Percentiles rank a stretch among this genome's conserved stretches.
These are phyloP conservation scores for Hypsizygus marmoreus DNA, from an alignment of 768 basidiomycete species.

Conservation along the genomic window DNA sequence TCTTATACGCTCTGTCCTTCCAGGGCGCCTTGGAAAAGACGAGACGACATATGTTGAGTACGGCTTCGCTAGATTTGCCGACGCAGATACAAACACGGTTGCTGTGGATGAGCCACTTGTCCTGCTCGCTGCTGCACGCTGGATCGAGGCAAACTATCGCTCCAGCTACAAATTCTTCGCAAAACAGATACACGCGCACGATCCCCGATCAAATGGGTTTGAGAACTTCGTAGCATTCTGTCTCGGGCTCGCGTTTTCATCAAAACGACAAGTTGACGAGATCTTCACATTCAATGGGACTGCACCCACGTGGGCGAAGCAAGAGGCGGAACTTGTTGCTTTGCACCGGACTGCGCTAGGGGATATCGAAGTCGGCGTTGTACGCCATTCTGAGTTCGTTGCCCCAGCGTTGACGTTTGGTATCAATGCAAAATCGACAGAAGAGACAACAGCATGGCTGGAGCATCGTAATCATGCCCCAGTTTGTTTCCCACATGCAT, in stretches of 20 bases:
- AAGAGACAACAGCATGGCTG: constrained; percentile 37
- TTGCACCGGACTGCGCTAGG: constrained; percentile 26
- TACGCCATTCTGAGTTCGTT: constrained; percentile 26
- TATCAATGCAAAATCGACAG: constrained; percentile 35
- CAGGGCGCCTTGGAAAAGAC: constrained; percentile 37
- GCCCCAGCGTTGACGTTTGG: constrained; percentile 42
- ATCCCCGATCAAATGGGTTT: constrained; percentile 40
- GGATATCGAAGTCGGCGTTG: constrained; percentile 28
- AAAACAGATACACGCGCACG: constrained; percentile 33
- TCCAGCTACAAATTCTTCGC: constrained; percentile 40
- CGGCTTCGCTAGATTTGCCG: constrained; percentile 46
- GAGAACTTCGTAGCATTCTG: constrained; percentile 48
- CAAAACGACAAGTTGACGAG: constrained; percentile 30
- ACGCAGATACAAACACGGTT: constrained; percentile 38
- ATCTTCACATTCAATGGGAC: constrained; percentile 37
- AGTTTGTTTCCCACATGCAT: constrained; percentile 41
- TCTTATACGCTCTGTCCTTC: constrained; percentile 42
- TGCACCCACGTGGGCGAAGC: constrained; percentile 36
- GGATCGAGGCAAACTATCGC: constrained; percentile 38
- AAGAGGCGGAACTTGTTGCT: constrained; percentile 39
- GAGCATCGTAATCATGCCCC: constrained; percentile 29
- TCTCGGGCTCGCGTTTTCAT: constrained; percentile 39
- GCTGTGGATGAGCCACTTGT: constrained; percentile 47
- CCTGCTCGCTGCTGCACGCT: constrained; percentile 41
- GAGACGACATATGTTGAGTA: constrained; percentile 44